Conservation (phyloP, 352 stramenopile genomes). For the Globisporangium polare region DNA sequence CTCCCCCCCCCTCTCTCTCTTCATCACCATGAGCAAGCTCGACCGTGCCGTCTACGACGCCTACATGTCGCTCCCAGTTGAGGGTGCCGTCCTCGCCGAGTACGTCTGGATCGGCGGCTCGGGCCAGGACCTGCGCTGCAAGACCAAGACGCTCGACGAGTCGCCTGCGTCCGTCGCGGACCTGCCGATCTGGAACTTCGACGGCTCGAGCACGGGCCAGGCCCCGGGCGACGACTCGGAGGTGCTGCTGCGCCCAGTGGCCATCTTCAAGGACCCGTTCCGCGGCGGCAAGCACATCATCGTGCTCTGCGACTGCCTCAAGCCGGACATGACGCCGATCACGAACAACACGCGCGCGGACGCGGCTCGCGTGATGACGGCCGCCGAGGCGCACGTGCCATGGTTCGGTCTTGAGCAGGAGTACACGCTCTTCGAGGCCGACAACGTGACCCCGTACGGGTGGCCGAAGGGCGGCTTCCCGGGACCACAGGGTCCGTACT, state of each 20-base stretch:
- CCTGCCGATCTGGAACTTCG: constrained; percentile 97
- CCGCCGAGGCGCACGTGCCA: constrained; percentile 43
- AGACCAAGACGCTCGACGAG: constrained; percentile 91
- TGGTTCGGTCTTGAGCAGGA: constrained; percentile 99
- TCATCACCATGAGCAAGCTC: constrained; percentile 67
- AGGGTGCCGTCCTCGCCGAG: constrained; percentile 78
- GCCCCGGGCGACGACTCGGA: constrained; percentile 97
- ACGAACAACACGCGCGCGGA: constrained; percentile 90
- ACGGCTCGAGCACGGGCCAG: constrained; percentile 95
- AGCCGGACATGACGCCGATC: constrained; percentile 90
- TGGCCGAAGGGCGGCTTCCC: constrained; percentile 91
- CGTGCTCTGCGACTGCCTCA: constrained; percentile 97
- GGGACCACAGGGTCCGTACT: constrained; percentile 90
- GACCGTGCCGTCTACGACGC: constrained; percentile 76
- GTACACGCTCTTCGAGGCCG: constrained; percentile 92
- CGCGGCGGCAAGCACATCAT: constrained; percentile 94
- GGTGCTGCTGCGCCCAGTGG: constrained; percentile 90
- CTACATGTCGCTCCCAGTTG: constrained; percentile 65
- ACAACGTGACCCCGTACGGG: constrained; percentile 86
- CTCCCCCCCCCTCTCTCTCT: constrained; percentile 1
- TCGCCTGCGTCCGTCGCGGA: constrained; percentile 62
- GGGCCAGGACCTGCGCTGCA: constrained; percentile 90
- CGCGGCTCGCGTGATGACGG: constrained; percentile 67
- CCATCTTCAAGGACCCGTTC: constrained; percentile 97
- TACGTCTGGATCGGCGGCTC: constrained; percentile 96